Evolutionary conservation across 2,329 filamentous ascomycete genomes (phyloP), one percentile per base, ranked within the genome.

Genomic region (Botrytis paeoniae): DNA sequence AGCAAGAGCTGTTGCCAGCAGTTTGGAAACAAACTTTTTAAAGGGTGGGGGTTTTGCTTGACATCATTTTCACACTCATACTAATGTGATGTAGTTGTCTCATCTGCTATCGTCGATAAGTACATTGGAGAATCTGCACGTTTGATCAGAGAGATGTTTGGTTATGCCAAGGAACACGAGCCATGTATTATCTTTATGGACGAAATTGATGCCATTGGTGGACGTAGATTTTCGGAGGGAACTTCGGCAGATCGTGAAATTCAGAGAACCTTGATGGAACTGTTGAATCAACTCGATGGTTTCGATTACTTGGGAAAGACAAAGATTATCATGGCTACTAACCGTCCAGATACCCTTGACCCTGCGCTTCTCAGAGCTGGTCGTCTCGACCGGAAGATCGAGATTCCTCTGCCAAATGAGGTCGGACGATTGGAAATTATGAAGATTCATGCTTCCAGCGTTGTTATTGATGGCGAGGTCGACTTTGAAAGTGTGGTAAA

Each of bases 111-210:
- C 80, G 96, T 99, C 76, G 97, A 99, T 87, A 99, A 99, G 84
- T 99, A 99, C 82, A 99, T 99, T 77, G 96, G 96, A 83, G 96
- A 99, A 85, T 99, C 96, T 18, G 96, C 96, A 54, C 92, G 97
- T 77, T 87, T 99, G 77, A 99, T 99, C 80, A 91, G 96, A 82
- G 96, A 99, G 84, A 99, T 99, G 97, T 99, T 99, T 81, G 97
- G 96, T 73, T 99, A 99, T 81, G 96, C 97, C 80, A 98, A 98
- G 85, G 97, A 99, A 83, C 96, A 99, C 83, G 96, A 99, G 84
- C 96, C 96, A 57, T 99, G 96, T 83, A 99, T 99, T 83, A 99
- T 99, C 85, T 99, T 99, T 89, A 99, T 99, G 96, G 97, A 99
- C 87, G 96, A 99, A 85, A 99, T 99, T 81, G 96, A 99, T 81